Evolutionary conservation across 305 asterid species (phyloP), one percentile per base, ranked within the genome.

Genomic region (Rubia peregrina): DNA sequence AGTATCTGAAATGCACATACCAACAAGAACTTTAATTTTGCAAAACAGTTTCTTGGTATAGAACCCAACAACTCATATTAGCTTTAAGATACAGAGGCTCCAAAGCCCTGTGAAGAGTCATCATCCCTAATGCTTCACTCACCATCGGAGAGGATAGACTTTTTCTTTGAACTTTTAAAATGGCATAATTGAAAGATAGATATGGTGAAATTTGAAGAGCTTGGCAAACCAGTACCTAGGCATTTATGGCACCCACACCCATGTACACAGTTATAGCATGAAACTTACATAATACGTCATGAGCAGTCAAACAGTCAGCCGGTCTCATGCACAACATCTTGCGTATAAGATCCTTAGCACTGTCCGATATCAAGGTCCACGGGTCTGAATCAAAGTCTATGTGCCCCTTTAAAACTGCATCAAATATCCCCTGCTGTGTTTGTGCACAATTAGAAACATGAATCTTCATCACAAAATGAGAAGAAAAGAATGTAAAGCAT

Each of bases 401-500:
- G 64, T 84, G 79, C 65, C 97, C 97, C 83, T 81, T 90, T 75
- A 90, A 77, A 80, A 90, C 97, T 38, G 97, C 95, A 84, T 90
- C 97, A 80, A 90, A 90, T 63, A 90, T 90, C 75, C 97, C 97
- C 81, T 90, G 97, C 46, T 90, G 97, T 67, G 95, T 87, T 84
- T 90, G 96, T 90, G 90, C 78, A 81, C 61, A 75, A 79, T 48
- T 67, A 49, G 72, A 49, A 80, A 73, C 66, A 21, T 73, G 40
- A 75, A 67, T 74, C 6, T 44, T 66, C 38, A 51, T n/a, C 48
- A 33, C 26, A 30, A 40, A 1, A 13, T 41, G 38, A 10, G 48
- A n/a, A 51, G 26, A 30, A 21, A 3, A 19, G 66, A 26, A 11
- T 21, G 21, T 56, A 24, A 63, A 55, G 53, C 53, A 49, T n/a